Base-by-base conservation (phyloP, 163 green algal genomes). In the Scenedesmus sp. region DNA sequence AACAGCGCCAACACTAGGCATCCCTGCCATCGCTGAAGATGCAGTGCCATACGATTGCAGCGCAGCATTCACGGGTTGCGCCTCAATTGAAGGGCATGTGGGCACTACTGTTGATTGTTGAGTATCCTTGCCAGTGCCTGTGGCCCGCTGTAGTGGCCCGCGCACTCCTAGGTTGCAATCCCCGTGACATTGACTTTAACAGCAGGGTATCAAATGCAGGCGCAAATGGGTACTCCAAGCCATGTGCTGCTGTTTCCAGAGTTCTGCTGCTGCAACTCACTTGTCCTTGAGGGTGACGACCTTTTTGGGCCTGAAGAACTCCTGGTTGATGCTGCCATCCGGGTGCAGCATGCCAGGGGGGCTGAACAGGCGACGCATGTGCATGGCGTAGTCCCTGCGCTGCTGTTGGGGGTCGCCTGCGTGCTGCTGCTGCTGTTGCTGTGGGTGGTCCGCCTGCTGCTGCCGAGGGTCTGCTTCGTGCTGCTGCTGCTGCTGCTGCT, bases 221-320 rank as follows among this genome's bases (percentile, higher is more conserved):
- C 34, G 34, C 34, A 46, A 46, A 46, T 46, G 34, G 34, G 34
- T 46, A 46, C 34, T 46, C 34, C 34, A 46, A 46, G 34, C 34
- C 34, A 46, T 46, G 34, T 0, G 70, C 23, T 23, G 70, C 70
- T 52, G 6, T 76, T 16, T 7, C 3, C n/a, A 7, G 0, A 8
- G 15, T n/a, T 34, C 66, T 18, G 26, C 76, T 54, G 10, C 16
- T 20, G 59, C 15, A 16, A 62, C 77, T 79, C 23, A 79, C 70
- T 79, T 88, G 85, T 95, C 87, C 81, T 96, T 94, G 8, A 95
- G 23, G 55, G 95, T 93, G 66, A 96, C 82, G 15, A 97, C 94
- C 64, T 94, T 92, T 56, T 95, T 96, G 16, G 97, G 97, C 85
- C 96, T 96, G 94, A 98, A 98, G 64, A 96, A 98, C 3, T 95